These are phyloP conservation scores for Vachellia pachyceras DNA, from an alignment of 306 rosid species.

Conservation along the genomic window DNA sequence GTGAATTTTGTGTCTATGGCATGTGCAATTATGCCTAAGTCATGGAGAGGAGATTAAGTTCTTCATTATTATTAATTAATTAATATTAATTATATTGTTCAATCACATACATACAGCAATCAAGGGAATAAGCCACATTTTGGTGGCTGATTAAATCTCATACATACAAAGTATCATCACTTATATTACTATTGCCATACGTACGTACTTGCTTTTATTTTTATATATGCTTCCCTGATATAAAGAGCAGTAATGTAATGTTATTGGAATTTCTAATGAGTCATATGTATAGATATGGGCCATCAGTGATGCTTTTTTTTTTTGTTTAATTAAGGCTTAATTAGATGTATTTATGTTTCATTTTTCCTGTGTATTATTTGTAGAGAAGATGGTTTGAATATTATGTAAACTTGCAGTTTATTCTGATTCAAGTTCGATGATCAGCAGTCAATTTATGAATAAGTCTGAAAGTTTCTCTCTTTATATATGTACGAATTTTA, in stretches of 20 bases:
- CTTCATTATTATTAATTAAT: slow-evolving; percentile 4
- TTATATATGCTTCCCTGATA: not conserved
- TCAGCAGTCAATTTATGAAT: not conserved
- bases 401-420: not conserved
- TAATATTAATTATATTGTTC: slow-evolving; percentile 46
- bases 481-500: no score
- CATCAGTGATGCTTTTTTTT: no score
- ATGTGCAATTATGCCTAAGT: slow-evolving; percentile 69
- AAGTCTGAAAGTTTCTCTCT: not conserved
- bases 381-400: not conserved
- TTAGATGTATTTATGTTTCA: not conserved
- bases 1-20: slow-evolving; percentile 65
- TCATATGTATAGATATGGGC: not conserved
- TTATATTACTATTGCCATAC: not conserved
- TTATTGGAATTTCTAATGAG: not conserved
- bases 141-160: not conserved
- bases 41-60: not conserved
- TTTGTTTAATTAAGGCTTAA: not conserved
- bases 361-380: not conserved
- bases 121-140: slow-evolving; percentile 8
- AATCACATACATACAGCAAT: slow-evolving; percentile 1
- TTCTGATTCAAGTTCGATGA: not conserved
- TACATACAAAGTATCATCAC: not conserved
- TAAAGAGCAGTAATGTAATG: not conserved
- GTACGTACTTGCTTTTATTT: not conserved